Evolutionary conservation across 1,284 basidiomycete species (phyloP).

Genomic region (Heterobasidion irregulare): DNA sequence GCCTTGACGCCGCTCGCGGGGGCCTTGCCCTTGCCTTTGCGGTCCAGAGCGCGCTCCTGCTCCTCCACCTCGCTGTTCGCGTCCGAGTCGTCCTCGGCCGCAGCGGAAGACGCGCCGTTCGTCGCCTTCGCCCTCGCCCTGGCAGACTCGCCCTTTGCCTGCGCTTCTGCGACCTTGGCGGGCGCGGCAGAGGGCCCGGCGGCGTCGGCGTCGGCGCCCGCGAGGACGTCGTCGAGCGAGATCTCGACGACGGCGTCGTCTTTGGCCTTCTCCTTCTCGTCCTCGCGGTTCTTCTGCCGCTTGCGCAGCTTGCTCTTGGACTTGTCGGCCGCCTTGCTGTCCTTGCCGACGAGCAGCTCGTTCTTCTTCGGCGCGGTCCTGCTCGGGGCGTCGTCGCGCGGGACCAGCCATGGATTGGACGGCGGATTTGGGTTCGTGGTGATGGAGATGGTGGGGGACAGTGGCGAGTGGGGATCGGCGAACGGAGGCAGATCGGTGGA

Average conservation of each 20-base stretch:
- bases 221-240: slow-evolving; percentile 45
- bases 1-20: slow-evolving; percentile 37
- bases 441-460: slow-evolving; percentile 8
- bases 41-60: slow-evolving; percentile 42
- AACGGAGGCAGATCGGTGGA: slow-evolving; percentile 45
- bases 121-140: slow-evolving; percentile 12
- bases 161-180: slow-evolving; percentile 1
- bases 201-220: slow-evolving; percentile 13
- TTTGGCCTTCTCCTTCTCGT: slow-evolving; percentile 44
- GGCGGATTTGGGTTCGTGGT: slow-evolving; percentile 10
- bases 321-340: slow-evolving; percentile 51
- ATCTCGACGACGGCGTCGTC: slow-evolving; percentile 81
- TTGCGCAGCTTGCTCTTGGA: slow-evolving; percentile 67
- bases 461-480: slow-evolving; percentile 13
- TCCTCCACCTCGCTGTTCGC: slow-evolving; percentile 59
- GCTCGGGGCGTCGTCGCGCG: slow-evolving; percentile 22
- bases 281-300: slow-evolving; percentile 40
- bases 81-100: slow-evolving; percentile 40
- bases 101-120: slow-evolving; percentile 5
- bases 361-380: slow-evolving; percentile 43
- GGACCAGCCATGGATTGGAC: slow-evolving; percentile 69
- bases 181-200: slow-evolving; percentile 7
- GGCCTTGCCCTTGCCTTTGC: slow-evolving; percentile 34
- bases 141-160: slow-evolving; percentile 8
- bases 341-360: slow-evolving; percentile 59